These are phyloP conservation scores for Sophora flavescens DNA, from an alignment of 306 rosid species.

Conservation along the genomic window DNA sequence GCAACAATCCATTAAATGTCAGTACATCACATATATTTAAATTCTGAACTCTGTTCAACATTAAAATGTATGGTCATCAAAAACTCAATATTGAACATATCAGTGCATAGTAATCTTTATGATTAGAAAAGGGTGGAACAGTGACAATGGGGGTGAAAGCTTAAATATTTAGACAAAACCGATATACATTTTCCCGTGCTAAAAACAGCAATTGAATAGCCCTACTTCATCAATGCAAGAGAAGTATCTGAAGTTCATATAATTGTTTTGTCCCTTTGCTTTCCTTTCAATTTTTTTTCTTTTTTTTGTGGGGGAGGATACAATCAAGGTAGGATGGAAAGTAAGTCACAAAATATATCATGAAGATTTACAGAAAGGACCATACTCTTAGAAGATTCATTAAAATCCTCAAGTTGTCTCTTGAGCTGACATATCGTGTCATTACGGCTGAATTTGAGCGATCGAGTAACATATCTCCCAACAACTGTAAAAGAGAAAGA, in stretches of 20 bases:
- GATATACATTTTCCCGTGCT: no score
- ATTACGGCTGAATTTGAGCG: constrained; percentile 85
- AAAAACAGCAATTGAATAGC: no score
- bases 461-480: constrained; percentile 91
- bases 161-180: no score
- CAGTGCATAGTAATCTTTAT: constrained; percentile 7
- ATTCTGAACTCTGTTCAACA: neutral
- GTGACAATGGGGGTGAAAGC: no score
- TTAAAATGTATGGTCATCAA: constrained; percentile 22
- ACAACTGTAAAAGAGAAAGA: constrained; percentile 66
- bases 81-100: constrained; percentile 29
- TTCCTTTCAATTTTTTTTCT: no score
- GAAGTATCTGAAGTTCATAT: no score
- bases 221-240: no score
- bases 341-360: neutral
- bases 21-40: constrained; percentile 16
- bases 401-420: constrained; percentile 88
- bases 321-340: no score
- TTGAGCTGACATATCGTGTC: constrained; percentile 91
- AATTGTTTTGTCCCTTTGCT: no score
- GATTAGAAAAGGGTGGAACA: neutral
- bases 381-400: constrained; percentile 96
- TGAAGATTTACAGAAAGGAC: constrained; percentile 38
- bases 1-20: constrained; percentile 23
- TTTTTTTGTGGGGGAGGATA: no score